Conservation (phyloP, 306 rosid species). For the Prunus padus region DNA sequence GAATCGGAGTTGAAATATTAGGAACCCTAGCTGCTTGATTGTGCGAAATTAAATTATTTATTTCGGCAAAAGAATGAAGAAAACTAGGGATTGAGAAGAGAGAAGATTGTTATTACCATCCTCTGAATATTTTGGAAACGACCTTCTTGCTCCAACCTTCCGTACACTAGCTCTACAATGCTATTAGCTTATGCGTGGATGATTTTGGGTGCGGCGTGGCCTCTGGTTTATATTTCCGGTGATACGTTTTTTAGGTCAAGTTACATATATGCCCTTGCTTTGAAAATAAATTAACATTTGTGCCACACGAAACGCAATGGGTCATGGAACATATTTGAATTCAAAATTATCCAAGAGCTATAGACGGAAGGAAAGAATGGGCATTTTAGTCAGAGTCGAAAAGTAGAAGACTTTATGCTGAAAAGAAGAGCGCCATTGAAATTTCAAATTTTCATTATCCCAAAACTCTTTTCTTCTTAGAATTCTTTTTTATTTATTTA, state of each 20-base stretch:
- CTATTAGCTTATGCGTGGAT: not conserved
- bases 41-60: not conserved
- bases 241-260: not conserved
- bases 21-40: constrained; percentile 43
- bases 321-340: not conserved
- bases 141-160: not conserved
- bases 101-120: constrained; percentile 5
- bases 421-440: constrained; percentile 5
- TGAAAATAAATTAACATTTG: not conserved
- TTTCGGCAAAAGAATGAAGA: not conserved
- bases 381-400: constrained; percentile 5
- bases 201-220: not conserved
- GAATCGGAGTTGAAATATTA: constrained; percentile 1
- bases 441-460: constrained; percentile 13
- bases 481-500: too few relatives aligned
- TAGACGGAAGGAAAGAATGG: not conserved
- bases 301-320: too few relatives aligned
- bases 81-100: not conserved
- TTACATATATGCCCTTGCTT: not conserved
- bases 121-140: not conserved
- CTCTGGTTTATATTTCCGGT: not conserved
- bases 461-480: not conserved
- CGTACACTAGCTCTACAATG: too few relatives aligned
- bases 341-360: not conserved
- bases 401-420: not conserved